Conservation (phyloP, 805 yeast genomes). For the Candida parachauliodes region DNA sequence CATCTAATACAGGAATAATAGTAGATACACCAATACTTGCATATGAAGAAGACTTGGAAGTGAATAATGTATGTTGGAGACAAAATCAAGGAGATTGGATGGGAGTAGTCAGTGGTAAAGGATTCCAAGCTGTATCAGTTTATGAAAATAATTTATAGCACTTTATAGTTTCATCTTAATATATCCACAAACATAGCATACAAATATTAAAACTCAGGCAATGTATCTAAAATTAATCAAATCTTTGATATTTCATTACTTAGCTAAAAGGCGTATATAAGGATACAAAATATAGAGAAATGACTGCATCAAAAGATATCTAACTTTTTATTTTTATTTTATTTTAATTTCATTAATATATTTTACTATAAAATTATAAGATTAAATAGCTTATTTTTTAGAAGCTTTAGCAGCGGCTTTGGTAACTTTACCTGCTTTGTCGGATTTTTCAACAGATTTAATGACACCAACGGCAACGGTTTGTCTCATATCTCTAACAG, state of each 20-base stretch:
- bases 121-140: slow-evolving; percentile 58
- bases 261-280: no score
- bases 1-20: slow-evolving; percentile 12
- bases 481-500: slow-evolving; percentile 99
- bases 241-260: no score
- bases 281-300: no score
- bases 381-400: slow-evolving; percentile 35
- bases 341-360: background rate
- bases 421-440: slow-evolving; percentile 49
- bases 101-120: slow-evolving; percentile 68
- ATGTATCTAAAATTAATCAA: no score
- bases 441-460: slow-evolving; percentile 58
- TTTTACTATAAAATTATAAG: background rate
- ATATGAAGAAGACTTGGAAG: slow-evolving; percentile 63
- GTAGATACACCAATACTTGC: slow-evolving; percentile 42
- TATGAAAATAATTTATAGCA: no score
- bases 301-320: no score
- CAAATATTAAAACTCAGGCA: no score
- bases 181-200: no score
- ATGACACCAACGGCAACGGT: slow-evolving; percentile 99
- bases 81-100: slow-evolving; percentile 72
- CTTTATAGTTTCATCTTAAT: no score
- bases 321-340: background rate
- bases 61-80: slow-evolving; percentile 74
- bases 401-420: slow-evolving; percentile 47